Evolutionary conservation across 768 basidiomycete genomes (phyloP).

Genomic region (Lentinus brumalis): DNA sequence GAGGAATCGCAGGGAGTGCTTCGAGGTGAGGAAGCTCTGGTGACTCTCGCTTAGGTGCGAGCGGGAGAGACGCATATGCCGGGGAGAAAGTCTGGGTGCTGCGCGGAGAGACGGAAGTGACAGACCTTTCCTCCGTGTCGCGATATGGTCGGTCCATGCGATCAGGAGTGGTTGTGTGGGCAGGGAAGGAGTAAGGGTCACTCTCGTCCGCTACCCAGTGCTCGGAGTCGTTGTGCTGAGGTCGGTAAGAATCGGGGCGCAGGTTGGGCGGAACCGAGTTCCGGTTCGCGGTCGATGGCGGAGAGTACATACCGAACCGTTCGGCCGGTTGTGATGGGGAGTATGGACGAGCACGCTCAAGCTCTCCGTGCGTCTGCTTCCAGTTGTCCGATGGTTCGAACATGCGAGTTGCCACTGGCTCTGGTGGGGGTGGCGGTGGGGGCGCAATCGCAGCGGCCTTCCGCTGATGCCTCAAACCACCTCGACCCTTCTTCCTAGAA

Average conservation of each 20-base stretch:
- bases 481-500: slow-evolving; percentile 38
- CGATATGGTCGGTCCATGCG: slow-evolving; percentile 1
- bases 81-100: slow-evolving; percentile 7
- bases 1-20: slow-evolving; percentile 4
- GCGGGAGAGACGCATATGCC: not conserved
- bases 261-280: slow-evolving; percentile 41
- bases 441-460: slow-evolving; percentile 28
- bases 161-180: slow-evolving; percentile 3
- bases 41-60: slow-evolving; percentile 14
- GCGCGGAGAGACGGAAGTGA: slow-evolving; percentile 10
- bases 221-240: slow-evolving; percentile 19
- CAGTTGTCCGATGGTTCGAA: slow-evolving; percentile 76
- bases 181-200: slow-evolving; percentile 10
- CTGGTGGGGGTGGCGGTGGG: slow-evolving; percentile 39
- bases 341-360: not conserved
- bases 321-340: slow-evolving; percentile 42
- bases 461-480: slow-evolving; percentile 11
- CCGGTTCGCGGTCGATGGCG: slow-evolving; percentile 32
- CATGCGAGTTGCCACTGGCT: slow-evolving; percentile 51
- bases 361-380: slow-evolving; percentile 60
- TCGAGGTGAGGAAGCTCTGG: slow-evolving; percentile 16
- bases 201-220: slow-evolving; percentile 9
- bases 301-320: slow-evolving; percentile 49
- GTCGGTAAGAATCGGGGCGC: slow-evolving; percentile 46
- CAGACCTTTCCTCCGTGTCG: slow-evolving; percentile 12